These are phyloP conservation scores for Penicillium sp. DNA, from an alignment of 2,329 filamentous ascomycete genomes.

Conservation along the genomic window DNA sequence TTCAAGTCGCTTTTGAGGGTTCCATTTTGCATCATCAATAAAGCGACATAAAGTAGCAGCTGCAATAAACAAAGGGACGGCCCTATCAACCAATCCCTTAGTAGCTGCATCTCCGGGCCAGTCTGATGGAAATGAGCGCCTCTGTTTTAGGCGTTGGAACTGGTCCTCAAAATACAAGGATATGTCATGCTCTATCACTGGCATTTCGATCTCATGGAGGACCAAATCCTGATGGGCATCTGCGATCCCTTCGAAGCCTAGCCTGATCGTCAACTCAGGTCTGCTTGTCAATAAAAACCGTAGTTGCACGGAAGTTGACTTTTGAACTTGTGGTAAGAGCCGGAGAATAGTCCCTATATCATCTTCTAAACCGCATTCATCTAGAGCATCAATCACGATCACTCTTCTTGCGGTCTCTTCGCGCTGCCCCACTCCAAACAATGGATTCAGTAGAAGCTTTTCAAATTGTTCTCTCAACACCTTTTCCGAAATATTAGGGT, in stretches of 20 bases:
- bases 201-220: conserved; percentile 24
- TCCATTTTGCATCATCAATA: conserved; percentile 4
- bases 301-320: conserved; percentile 14
- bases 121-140: conserved; percentile 2
- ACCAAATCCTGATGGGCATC: conserved; percentile 22
- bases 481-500: conserved; percentile 27
- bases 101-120: conserved; percentile 10
- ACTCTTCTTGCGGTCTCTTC: conserved; percentile 2
- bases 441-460: conserved; percentile 26
- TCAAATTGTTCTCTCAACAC: conserved; percentile 28
- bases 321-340: conserved; percentile 17
- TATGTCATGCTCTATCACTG: conserved; percentile 26
- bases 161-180: conserved; percentile 14
- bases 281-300: conserved; percentile 30
- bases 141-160: not conserved
- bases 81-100: conserved; percentile 6
- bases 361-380: conserved; percentile 27
- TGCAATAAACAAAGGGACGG: conserved; percentile 17
- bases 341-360: conserved; percentile 22
- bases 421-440: conserved; percentile 10
- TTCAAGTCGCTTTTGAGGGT: conserved; percentile 14
- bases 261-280: conserved; percentile 26
- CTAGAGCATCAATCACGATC: conserved; percentile 30
- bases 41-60: conserved; percentile 18
- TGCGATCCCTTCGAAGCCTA: not conserved